Evolutionary conservation across 2,329 filamentous ascomycete genomes (phyloP).

Genomic region (Onygena corvina): DNA sequence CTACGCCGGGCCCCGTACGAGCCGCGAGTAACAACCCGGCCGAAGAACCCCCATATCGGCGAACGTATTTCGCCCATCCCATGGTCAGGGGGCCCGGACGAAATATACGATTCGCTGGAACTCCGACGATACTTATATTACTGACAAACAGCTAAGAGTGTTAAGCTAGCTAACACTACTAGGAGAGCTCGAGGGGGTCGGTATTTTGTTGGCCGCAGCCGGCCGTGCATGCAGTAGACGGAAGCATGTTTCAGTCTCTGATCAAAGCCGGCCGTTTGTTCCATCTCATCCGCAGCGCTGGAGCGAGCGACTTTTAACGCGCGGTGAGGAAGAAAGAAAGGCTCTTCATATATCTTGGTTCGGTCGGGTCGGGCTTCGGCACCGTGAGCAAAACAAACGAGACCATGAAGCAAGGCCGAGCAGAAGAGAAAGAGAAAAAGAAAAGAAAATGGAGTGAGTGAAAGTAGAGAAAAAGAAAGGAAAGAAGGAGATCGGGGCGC

Average conservation of each 20-base stretch:
- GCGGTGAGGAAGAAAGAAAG: no score
- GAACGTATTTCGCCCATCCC: no score
- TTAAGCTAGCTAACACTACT: no score
- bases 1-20: neutral
- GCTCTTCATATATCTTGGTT: no score
- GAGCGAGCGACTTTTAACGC: no score
- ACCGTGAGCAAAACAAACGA: neutral
- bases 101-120: slow-evolving; percentile 4
- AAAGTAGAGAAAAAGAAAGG: neutral
- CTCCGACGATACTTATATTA: neutral
- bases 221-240: neutral
- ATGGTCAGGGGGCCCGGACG: neutral
- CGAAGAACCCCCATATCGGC: neutral
- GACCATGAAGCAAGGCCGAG: no score
- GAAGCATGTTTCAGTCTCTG: slow-evolving; percentile 1
- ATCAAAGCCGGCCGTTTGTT: neutral
- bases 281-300: neutral
- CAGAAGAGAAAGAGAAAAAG: neutral
- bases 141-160: no score
- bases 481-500: neutral
- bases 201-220: slow-evolving; percentile 4
- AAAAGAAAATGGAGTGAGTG: neutral
- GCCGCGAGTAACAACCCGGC: neutral
- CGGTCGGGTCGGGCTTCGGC: slow-evolving; percentile 1
- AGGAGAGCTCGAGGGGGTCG: no score